phyloP scores from a whole-genome alignment of 2,329 filamentous ascomycete genomes.

The Chalaropsis ovoidea region DNA sequence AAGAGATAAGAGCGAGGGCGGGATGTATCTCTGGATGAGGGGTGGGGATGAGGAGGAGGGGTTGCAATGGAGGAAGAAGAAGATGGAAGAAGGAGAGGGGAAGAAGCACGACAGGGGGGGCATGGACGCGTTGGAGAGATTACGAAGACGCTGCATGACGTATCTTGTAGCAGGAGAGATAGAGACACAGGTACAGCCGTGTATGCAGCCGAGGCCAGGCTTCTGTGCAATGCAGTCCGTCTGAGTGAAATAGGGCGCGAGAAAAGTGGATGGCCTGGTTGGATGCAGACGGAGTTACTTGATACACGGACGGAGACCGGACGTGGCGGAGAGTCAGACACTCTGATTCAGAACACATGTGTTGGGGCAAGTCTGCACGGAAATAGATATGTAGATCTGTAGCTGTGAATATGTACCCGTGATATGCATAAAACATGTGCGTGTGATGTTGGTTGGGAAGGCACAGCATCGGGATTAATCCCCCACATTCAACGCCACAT shows the following conservation, averaged over 20 bases:
- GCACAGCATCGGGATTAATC: too few species aligned
- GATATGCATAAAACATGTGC: too few species aligned
- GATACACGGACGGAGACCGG: not conserved
- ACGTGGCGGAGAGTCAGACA: too few species aligned
- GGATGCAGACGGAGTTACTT: not conserved
- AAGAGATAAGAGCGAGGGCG: not conserved
- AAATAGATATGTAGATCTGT: not conserved
- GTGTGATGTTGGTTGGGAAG: too few species aligned
- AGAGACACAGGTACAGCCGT: not conserved
- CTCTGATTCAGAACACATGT: too few species aligned
- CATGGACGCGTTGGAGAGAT: not conserved
- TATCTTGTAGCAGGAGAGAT: not conserved
- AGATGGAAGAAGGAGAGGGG: not conserved
- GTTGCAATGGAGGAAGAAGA: conserved; percentile 3
- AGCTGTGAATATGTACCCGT: too few species aligned
- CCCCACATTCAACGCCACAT: too few species aligned
- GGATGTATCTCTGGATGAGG: not conserved
- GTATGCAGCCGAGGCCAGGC: not conserved
- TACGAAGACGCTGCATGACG: not conserved
- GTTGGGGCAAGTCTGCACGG: too few species aligned
- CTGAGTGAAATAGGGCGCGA: too few species aligned
- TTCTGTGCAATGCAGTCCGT: too few species aligned
- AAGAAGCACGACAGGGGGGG: not conserved
- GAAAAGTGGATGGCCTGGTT: too few species aligned
- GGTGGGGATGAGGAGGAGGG: not conserved